phyloP scores from a whole-genome alignment of 2,329 filamentous ascomycete genomes.

The Pyrenochaeta sp. region DNA sequence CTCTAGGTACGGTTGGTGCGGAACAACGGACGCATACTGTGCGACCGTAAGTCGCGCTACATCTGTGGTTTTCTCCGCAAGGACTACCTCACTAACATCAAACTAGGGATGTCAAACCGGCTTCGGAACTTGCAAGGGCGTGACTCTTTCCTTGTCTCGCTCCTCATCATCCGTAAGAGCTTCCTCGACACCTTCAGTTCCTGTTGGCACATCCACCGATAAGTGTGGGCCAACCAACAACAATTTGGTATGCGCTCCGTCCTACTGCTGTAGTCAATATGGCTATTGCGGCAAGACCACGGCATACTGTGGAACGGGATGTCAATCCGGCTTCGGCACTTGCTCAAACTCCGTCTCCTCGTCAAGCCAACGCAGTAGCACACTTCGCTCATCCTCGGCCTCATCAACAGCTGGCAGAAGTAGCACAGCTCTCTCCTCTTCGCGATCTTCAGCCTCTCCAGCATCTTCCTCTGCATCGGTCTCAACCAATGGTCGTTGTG shows the following conservation, averaged over 20 bases:
- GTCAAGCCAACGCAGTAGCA: too few relatives aligned
- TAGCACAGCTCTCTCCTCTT: not conserved
- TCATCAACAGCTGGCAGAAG: not conserved
- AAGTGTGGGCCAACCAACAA: slow-evolving; percentile 3
- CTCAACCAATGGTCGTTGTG: slow-evolving; percentile 1
- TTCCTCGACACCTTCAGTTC: not conserved
- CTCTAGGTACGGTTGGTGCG: slow-evolving; percentile 41
- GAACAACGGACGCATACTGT: slow-evolving; percentile 20
- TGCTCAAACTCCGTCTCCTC: too few relatives aligned
- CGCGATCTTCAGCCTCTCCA: not conserved
- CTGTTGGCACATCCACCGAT: slow-evolving; percentile 1
- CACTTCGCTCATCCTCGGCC: not conserved
- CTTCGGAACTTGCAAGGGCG: slow-evolving; percentile 27
- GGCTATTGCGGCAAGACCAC: slow-evolving; percentile 47
- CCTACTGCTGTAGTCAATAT: slow-evolving; percentile 52
- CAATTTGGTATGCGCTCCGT: slow-evolving; percentile 49
- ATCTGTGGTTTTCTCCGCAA: not conserved
- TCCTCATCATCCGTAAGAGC: not conserved
- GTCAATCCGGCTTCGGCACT: slow-evolving; percentile 35
- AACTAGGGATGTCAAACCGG: slow-evolving; percentile 29
- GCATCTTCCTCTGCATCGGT: not conserved
- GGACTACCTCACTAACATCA: not conserved
- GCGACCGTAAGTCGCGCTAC: slow-evolving; percentile 7
- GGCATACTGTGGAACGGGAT: slow-evolving; percentile 33
- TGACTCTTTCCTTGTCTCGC: not conserved